Evolutionary conservation across 768 basidiomycete genomes (phyloP).

Genomic region (Suillus sp.): DNA sequence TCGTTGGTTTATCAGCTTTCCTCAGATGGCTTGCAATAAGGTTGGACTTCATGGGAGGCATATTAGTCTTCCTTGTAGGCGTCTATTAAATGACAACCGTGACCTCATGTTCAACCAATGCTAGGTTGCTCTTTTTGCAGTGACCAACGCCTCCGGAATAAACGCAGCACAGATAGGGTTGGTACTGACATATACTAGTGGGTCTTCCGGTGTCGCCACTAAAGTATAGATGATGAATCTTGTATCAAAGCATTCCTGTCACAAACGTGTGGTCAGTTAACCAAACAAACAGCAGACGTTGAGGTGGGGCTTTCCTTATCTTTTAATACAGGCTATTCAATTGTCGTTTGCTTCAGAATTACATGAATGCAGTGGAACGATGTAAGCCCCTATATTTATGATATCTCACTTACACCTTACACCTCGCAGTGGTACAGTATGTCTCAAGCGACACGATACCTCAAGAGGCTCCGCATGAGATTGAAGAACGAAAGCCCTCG

Average conservation of each 20-base stretch:
- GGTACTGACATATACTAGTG: slow-evolving; percentile 67
- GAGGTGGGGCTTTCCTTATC: slow-evolving; percentile 43
- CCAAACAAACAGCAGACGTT: slow-evolving; percentile 63
- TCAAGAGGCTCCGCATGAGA: slow-evolving; percentile 68
- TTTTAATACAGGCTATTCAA: neutral
- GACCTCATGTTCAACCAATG: neutral
- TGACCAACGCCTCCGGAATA: slow-evolving; percentile 54
- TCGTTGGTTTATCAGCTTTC: neutral
- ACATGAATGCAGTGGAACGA: slow-evolving; percentile 68
- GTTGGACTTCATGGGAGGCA: slow-evolving; percentile 67
- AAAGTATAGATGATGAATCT: slow-evolving; percentile 1
- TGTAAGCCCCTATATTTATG: slow-evolving; percentile 30
- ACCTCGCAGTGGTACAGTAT: slow-evolving; percentile 57
- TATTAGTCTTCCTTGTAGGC: slow-evolving; percentile 56
- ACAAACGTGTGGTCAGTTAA: slow-evolving; percentile 54
- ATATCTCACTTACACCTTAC: neutral
- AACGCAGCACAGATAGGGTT: slow-evolving; percentile 71
- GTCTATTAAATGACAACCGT: neutral
- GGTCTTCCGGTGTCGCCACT: slow-evolving; percentile 12
- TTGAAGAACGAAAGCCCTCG: slow-evolving; percentile 54
- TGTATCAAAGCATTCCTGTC: slow-evolving; percentile 45
- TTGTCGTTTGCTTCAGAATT: slow-evolving; percentile 41
- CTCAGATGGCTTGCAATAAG: slow-evolving; percentile 69
- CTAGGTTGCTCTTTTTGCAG: slow-evolving; percentile 67
- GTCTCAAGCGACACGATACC: slow-evolving; percentile 49